Conservation (phyloP, 2,329 filamentous ascomycete species). For the Zopfia rhizophila region DNA sequence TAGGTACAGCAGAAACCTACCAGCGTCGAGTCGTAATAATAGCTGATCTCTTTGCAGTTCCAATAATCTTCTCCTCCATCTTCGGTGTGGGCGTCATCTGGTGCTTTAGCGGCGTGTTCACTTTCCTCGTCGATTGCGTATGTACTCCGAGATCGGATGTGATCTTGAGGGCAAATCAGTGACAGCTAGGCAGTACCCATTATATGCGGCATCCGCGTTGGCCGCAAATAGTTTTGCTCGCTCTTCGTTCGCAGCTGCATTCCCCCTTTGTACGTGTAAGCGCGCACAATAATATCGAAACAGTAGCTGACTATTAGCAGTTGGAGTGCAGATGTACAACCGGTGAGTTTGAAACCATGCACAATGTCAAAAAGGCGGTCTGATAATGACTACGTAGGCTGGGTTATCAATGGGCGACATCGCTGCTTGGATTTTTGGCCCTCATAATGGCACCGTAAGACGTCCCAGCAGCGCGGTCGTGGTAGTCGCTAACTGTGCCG, state of each 20-base stretch:
- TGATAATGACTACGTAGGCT: slow-evolving; percentile 53
- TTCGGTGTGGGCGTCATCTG: slow-evolving; percentile 72
- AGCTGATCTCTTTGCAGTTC: slow-evolving; percentile 54
- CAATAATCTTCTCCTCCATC: slow-evolving; percentile 60
- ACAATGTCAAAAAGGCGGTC: slow-evolving; percentile 54
- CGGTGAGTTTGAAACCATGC: slow-evolving; percentile 52
- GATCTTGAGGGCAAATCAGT: slow-evolving; percentile 22
- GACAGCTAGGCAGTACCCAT: slow-evolving; percentile 53
- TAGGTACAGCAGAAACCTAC: slow-evolving; percentile 52
- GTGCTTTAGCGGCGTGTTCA: slow-evolving; percentile 86
- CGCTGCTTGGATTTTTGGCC: slow-evolving; percentile 59
- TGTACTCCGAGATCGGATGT: slow-evolving; percentile 44
- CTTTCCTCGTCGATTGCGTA: slow-evolving; percentile 77
- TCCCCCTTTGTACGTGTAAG: slow-evolving; percentile 46
- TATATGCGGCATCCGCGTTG: slow-evolving; percentile 61
- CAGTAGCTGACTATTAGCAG: slow-evolving; percentile 29
- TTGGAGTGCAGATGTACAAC: slow-evolving; percentile 64
- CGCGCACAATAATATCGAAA: too few species aligned
- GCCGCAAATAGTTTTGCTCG: slow-evolving; percentile 63
- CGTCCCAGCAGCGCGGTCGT: slow-evolving; percentile 35
- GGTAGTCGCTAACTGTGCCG: slow-evolving; percentile 44
- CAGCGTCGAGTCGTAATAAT: slow-evolving; percentile 36
- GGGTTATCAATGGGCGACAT: slow-evolving; percentile 63
- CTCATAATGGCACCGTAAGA: slow-evolving; percentile 61
- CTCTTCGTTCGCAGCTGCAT: slow-evolving; percentile 60